Evolutionary conservation across 805 yeast genomes (phyloP).

Genomic region (Wickerhamiella alocasiicola): DNA sequence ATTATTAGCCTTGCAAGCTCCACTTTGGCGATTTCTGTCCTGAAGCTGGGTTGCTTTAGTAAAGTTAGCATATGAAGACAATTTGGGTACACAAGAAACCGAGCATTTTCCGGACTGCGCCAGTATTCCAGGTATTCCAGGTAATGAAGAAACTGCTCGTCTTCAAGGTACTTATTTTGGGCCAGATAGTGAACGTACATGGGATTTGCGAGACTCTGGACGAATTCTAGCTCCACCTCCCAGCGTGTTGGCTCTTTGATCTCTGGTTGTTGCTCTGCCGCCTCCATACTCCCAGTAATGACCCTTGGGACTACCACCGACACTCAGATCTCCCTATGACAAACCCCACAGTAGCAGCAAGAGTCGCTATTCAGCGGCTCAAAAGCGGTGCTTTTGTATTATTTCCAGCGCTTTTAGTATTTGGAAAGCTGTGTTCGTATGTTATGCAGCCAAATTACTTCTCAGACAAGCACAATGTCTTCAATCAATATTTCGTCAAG

Average conservation of each 20-base stretch:
- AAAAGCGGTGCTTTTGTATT: conserved; percentile 2
- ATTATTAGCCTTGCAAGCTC: conserved; percentile 33
- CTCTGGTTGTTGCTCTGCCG: too few species aligned
- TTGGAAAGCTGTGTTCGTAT: conserved; percentile 14
- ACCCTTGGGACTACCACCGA: neutral
- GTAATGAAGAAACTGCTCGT: conserved; percentile 60
- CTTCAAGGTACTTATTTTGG: conserved; percentile 64
- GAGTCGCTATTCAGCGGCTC: neutral
- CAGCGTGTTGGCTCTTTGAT: conserved; percentile 39
- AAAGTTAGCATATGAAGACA: conserved; percentile 70
- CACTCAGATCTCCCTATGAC: neutral
- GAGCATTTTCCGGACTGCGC: conserved; percentile 59
- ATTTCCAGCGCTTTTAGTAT: conserved; percentile 13
- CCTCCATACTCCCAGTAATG: conserved; percentile 11
- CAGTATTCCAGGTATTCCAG: conserved; percentile 76
- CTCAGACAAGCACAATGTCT: conserved; percentile 44
- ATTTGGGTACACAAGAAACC: conserved; percentile 72
- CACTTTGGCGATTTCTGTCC: conserved; percentile 30
- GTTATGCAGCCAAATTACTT: conserved; percentile 23
- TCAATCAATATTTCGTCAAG: conserved; percentile 70
- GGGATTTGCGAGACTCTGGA: conserved; percentile 81
- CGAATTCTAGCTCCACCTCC: conserved; percentile 88
- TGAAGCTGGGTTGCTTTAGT: conserved; percentile 31
- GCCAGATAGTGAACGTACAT: conserved; percentile 80
- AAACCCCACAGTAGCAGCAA: neutral